Conservation (phyloP, 257 asterid genomes). For the Verbena officinalis region DNA sequence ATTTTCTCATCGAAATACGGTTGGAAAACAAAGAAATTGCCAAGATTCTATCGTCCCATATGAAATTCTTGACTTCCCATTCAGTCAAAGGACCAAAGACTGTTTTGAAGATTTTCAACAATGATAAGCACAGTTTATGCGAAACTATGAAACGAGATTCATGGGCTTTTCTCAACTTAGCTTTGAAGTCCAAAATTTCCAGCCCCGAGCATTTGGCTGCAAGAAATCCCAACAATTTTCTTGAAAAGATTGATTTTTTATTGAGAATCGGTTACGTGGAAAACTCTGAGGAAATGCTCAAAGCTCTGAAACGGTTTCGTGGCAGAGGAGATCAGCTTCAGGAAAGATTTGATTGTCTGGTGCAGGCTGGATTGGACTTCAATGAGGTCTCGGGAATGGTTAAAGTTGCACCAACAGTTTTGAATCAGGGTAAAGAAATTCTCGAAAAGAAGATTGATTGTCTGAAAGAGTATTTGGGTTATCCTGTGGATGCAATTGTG, state of each 20-base stretch:
- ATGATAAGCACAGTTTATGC: slow-evolving; percentile 54
- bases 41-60: slow-evolving; percentile 50
- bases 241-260: slow-evolving; percentile 64
- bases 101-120: slow-evolving; percentile 53
- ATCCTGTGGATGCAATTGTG: slow-evolving; percentile 69
- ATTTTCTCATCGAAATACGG: slow-evolving; percentile 66
- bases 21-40: slow-evolving; percentile 51
- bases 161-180: slow-evolving; percentile 52
- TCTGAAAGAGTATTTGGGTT: slow-evolving; percentile 59
- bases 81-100: slow-evolving; percentile 69
- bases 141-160: slow-evolving; percentile 55
- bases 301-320: slow-evolving; percentile 71
- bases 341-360: slow-evolving; percentile 86
- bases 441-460: slow-evolving; percentile 63
- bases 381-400: slow-evolving; percentile 66
- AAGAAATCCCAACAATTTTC: slow-evolving; percentile 52
- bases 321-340: slow-evolving; percentile 96
- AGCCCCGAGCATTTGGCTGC: slow-evolving; percentile 40
- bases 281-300: slow-evolving; percentile 85
- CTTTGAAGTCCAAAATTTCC: slow-evolving; percentile 50
- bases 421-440: slow-evolving; percentile 72
- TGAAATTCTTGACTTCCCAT: slow-evolving; percentile 52
- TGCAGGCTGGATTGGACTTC: slow-evolving; percentile 76
- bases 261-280: slow-evolving; percentile 71
- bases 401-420: slow-evolving; percentile 63